These are phyloP conservation scores for Hymenoscyphus scutula DNA, from an alignment of 2,329 filamentous ascomycete species.

Conservation along the genomic window DNA sequence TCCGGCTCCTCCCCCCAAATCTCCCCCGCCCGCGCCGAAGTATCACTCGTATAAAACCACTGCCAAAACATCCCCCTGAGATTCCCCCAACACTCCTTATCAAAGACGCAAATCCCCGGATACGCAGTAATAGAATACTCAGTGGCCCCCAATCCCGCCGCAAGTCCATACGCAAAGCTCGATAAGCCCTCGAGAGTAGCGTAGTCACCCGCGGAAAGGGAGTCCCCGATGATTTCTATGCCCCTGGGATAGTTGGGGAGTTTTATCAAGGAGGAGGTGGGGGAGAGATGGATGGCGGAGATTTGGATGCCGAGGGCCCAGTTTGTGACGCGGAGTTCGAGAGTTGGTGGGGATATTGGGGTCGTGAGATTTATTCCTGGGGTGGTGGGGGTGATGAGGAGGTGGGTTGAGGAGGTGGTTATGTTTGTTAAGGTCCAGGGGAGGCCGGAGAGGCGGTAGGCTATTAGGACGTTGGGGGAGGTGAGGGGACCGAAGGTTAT, in stretches of 20 bases:
- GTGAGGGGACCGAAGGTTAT: constrained; percentile 29
- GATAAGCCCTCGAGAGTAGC: constrained; percentile 57
- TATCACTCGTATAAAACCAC: constrained; percentile 57
- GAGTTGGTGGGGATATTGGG: constrained; percentile 45
- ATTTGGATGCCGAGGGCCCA: constrained; percentile 61
- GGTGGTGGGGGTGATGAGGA: constrained; percentile 49
- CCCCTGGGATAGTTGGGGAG: constrained; percentile 38
- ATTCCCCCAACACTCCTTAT: constrained; percentile 55
- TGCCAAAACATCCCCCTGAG: constrained; percentile 51
- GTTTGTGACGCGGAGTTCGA: constrained; percentile 60
- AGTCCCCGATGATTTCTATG: constrained; percentile 47
- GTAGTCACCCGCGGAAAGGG: constrained; percentile 54
- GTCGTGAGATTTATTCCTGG: constrained; percentile 45
- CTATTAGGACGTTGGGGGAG: constrained; percentile 46
- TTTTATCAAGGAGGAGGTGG: constrained; percentile 45
- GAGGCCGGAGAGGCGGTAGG: constrained; percentile 55
- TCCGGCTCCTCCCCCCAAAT: constrained; percentile 42
- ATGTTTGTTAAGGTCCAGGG: constrained; percentile 63
- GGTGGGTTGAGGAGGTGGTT: constrained; percentile 53
- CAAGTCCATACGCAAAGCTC: constrained; percentile 54
- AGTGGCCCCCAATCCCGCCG: constrained; percentile 54
- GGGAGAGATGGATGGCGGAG: constrained; percentile 48
- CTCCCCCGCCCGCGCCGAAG: constrained; percentile 32
- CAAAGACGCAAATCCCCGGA: constrained; percentile 55
- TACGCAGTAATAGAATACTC: constrained; percentile 59